A percentile compares a stretch with the other conserved stretches of the same genome.
phyloP scores from a whole-genome alignment of 2,329 filamentous ascomycete species.

The Hymenoscyphus occultus region DNA sequence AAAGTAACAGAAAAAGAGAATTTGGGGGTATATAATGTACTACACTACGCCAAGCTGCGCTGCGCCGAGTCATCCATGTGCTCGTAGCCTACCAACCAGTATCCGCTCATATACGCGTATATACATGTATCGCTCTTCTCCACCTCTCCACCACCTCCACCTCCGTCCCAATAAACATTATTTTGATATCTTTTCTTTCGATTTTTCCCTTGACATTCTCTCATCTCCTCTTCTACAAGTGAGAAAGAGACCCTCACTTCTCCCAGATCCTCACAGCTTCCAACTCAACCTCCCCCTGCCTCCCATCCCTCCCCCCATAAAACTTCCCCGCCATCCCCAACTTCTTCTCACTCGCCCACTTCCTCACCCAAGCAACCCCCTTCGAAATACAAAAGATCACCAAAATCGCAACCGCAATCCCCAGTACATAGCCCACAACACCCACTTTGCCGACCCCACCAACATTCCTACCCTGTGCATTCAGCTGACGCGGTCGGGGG shows the following conservation, averaged over 20 bases:
- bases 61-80: no score
- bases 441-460: constrained; percentile 19
- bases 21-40: no score
- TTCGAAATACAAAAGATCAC: constrained; percentile 29
- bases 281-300: constrained; percentile 27
- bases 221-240: not conserved
- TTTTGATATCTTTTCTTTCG: no score
- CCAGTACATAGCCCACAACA: constrained; percentile 31
- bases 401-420: constrained; percentile 30
- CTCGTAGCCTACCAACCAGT: no score
- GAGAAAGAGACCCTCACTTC: constrained; percentile 14
- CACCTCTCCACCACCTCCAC: no score
- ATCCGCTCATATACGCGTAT: no score
- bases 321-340: constrained; percentile 41
- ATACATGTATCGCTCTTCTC: no score
- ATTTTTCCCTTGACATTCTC: no score
- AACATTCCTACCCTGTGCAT: constrained; percentile 18
- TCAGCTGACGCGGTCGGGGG: constrained; percentile 35
- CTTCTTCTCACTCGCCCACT: constrained; percentile 42
- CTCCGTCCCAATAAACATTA: no score
- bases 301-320: constrained; percentile 28
- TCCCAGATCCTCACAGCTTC: constrained; percentile 30
- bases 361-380: constrained; percentile 18
- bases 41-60: no score
- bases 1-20: no score